phyloP scores from a whole-genome alignment of 768 basidiomycete genomes.

The Strobilomyces dryophilus region DNA sequence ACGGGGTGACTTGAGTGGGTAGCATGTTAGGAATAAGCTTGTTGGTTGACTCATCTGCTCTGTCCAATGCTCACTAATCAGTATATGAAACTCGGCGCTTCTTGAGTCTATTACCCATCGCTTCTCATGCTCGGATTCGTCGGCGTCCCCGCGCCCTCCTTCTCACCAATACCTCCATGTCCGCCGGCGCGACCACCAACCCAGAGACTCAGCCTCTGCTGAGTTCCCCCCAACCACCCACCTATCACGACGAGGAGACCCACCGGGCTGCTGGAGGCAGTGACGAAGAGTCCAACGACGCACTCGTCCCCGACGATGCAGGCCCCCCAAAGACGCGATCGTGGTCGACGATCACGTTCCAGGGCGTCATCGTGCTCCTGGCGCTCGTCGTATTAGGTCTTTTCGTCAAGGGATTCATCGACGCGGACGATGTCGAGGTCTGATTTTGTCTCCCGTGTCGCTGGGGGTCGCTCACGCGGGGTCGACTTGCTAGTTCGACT shows the following conservation, averaged over 20 bases:
- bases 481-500: conserved; percentile 65
- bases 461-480: conserved; percentile 42
- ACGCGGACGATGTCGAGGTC: conserved; percentile 64
- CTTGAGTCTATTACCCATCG: too few relatives aligned
- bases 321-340: conserved; percentile 7
- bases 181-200: conserved; percentile 5
- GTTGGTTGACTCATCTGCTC: too few relatives aligned
- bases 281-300: conserved; percentile 19
- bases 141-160: not conserved
- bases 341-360: conserved; percentile 19
- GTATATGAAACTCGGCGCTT: too few relatives aligned
- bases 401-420: conserved; percentile 68
- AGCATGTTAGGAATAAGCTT: too few relatives aligned
- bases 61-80: too few relatives aligned
- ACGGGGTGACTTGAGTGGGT: too few relatives aligned
- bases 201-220: conserved; percentile 24
- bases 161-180: conserved; percentile 19
- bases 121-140: too few relatives aligned
- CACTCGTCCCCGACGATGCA: not conserved
- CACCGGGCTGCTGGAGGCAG: not conserved
- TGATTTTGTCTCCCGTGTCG: conserved; percentile 19
- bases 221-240: conserved; percentile 10
- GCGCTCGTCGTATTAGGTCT: conserved; percentile 40
- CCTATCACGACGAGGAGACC: conserved; percentile 11
- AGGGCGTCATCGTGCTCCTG: conserved; percentile 33